Percentiles rank a stretch among this genome's conserved stretches.
Conservation (phyloP, 1,139 yeast genomes). For the Sugiyamaella japonica region DNA sequence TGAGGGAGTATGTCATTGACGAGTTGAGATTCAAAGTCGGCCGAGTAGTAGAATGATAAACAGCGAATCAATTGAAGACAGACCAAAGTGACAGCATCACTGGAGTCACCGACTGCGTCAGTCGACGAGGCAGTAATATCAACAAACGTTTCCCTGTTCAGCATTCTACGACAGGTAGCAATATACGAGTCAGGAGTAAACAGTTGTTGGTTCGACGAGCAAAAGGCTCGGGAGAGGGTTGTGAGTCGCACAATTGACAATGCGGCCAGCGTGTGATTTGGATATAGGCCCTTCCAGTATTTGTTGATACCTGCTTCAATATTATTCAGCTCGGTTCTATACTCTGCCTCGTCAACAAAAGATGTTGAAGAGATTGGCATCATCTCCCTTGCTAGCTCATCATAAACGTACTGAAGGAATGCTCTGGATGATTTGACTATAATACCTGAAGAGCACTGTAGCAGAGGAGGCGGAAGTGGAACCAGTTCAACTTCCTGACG, state of each 20-base stretch:
- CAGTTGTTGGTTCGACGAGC: background rate
- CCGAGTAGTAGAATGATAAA: constrained; percentile 2
- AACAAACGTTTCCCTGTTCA: background rate
- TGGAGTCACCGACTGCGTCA: background rate
- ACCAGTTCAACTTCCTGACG: constrained; percentile 1
- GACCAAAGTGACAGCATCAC: background rate
- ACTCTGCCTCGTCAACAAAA: constrained; percentile 1
- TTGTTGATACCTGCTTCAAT: constrained; percentile 1
- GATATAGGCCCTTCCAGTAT: background rate
- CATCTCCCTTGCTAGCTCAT: constrained; percentile 2
- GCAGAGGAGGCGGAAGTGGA: background rate
- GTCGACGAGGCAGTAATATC: background rate
- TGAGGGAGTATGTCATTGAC: constrained; percentile 3
- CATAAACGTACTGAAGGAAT: background rate
- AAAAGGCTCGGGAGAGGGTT: constrained; percentile 3
- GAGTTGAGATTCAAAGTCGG: constrained; percentile 3
- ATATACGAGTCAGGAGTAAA: background rate
- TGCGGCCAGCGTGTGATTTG: constrained; percentile 3
- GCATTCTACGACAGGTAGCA: background rate
- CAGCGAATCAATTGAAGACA: constrained; percentile 8
- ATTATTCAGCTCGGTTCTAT: constrained; percentile 1
- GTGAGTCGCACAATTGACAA: background rate
- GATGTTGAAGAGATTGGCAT: constrained; percentile 3
- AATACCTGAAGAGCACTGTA: background rate
- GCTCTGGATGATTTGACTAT: background rate